A percentile compares a stretch with the other conserved stretches of the same genome.
phyloP scores from a whole-genome alignment of 2,329 filamentous ascomycete genomes.

The Trichoderma asperellum region DNA sequence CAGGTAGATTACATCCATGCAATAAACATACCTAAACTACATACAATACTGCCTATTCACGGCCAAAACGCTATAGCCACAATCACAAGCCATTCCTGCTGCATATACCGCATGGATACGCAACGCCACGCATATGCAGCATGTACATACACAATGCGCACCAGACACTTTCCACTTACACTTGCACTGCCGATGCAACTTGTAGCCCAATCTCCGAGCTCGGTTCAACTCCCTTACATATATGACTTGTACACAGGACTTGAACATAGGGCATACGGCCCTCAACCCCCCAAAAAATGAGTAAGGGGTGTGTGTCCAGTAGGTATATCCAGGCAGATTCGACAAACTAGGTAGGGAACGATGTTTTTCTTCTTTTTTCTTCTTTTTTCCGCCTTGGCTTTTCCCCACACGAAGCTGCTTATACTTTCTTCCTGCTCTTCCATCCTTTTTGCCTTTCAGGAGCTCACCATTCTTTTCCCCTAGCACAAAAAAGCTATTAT shows the following conservation, averaged over 20 bases:
- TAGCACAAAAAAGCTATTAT: not conserved
- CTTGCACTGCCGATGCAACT: not conserved
- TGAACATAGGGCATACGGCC: not conserved
- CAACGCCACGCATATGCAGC: constrained; percentile 23
- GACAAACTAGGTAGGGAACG: too few species aligned
- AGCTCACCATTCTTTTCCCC: not conserved
- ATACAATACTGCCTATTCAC: not conserved
- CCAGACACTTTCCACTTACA: not conserved
- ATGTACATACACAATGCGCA: not conserved
- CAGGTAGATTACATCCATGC: not conserved
- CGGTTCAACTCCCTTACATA: not conserved
- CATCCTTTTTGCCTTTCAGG: constrained; percentile 12
- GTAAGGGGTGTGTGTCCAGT: not conserved
- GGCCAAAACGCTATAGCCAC: too few species aligned
- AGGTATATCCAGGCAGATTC: too few species aligned
- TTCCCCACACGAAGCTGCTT: not conserved
- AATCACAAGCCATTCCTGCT: not conserved
- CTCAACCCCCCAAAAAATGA: not conserved
- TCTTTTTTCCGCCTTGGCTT: not conserved
- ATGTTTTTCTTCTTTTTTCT: not conserved
- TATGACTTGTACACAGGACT: too few species aligned
- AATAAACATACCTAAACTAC: not conserved
- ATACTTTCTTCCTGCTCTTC: not conserved
- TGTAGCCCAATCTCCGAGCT: not conserved
- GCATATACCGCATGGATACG: not conserved